These are phyloP conservation scores for Malania oleifera DNA, from an alignment of 164 flowering plant genomes.

Conservation along the genomic window DNA sequence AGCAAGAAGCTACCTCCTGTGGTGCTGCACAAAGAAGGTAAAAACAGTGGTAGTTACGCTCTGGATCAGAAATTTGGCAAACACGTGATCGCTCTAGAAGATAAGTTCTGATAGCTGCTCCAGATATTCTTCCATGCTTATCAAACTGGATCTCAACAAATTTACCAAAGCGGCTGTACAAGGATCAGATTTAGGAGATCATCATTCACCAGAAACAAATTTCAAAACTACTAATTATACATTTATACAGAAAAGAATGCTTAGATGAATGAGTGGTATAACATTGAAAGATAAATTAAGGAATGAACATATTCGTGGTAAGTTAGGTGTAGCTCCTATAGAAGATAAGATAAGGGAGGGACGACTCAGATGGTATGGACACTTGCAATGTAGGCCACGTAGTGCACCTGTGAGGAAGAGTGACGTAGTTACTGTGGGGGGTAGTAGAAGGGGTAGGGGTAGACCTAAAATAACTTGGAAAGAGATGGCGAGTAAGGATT, in stretches of 20 bases:
- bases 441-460: too few relatives aligned
- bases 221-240: background rate
- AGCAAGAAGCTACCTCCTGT: slow-evolving; percentile 38
- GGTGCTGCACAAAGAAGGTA: slow-evolving; percentile 66
- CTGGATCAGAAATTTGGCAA: slow-evolving; percentile 58
- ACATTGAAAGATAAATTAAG: background rate
- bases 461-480: too few relatives aligned
- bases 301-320: too few relatives aligned
- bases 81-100: slow-evolving; percentile 64
- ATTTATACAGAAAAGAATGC: too few relatives aligned
- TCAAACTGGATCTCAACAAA: slow-evolving; percentile 72
- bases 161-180: slow-evolving; percentile 62
- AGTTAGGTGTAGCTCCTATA: too few relatives aligned
- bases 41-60: slow-evolving; percentile 63
- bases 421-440: too few relatives aligned
- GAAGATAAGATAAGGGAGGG: too few relatives aligned
- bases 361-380: too few relatives aligned
- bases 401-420: too few relatives aligned
- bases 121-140: slow-evolving; percentile 61
- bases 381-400: too few relatives aligned
- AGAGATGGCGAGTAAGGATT: too few relatives aligned
- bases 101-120: slow-evolving; percentile 62
- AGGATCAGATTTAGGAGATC: slow-evolving; percentile 10
- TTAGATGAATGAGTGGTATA: too few relatives aligned
- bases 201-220: slow-evolving; percentile 2